These are phyloP conservation scores for Aspergillus spinulosporus DNA, from an alignment of 2,329 filamentous ascomycete species.

Conservation along the genomic window DNA sequence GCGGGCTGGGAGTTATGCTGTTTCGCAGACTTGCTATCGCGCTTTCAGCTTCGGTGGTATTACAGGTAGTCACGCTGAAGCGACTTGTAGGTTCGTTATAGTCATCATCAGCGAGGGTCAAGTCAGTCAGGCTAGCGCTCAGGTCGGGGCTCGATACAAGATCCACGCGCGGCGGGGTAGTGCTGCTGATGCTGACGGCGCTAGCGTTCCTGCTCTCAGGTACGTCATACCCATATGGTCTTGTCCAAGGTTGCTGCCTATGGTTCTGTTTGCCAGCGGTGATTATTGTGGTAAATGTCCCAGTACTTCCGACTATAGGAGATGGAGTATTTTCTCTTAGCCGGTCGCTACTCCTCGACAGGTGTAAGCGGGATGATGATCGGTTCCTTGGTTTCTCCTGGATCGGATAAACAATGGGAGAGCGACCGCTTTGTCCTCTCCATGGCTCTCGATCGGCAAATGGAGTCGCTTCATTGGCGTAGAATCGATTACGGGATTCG, in stretches of 20 bases:
- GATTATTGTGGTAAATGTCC: slow-evolving; percentile 36
- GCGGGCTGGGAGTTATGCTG: slow-evolving; percentile 33
- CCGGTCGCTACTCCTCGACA: slow-evolving; percentile 24
- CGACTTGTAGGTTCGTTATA: slow-evolving; percentile 56
- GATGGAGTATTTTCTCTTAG: slow-evolving; percentile 21
- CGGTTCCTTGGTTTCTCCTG: slow-evolving; percentile 59
- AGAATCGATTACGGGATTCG: slow-evolving; percentile 33
- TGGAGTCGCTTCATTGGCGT: slow-evolving; percentile 34
- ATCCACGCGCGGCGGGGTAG: slow-evolving; percentile 26
- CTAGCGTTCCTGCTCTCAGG: slow-evolving; percentile 16
- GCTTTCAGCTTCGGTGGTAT: slow-evolving; percentile 52
- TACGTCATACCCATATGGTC: slow-evolving; percentile 30
- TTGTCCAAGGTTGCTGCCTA: slow-evolving; percentile 28
- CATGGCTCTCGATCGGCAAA: slow-evolving; percentile 58
- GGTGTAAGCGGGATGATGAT: slow-evolving; percentile 54
- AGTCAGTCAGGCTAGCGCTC: slow-evolving; percentile 34
- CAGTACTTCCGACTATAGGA: slow-evolving; percentile 27
- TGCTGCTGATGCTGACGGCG: slow-evolving; percentile 14
- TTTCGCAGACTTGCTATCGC: slow-evolving; percentile 30
- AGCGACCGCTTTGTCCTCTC: slow-evolving; percentile 72
- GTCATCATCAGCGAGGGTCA: slow-evolving; percentile 38
- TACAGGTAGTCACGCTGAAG: slow-evolving; percentile 65
- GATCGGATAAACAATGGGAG: slow-evolving; percentile 63
- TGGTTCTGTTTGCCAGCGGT: slow-evolving; percentile 27
- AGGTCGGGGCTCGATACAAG: slow-evolving; percentile 28